Conservation (phyloP, 2,329 filamentous ascomycete species). For the Botrytis paeoniae region DNA sequence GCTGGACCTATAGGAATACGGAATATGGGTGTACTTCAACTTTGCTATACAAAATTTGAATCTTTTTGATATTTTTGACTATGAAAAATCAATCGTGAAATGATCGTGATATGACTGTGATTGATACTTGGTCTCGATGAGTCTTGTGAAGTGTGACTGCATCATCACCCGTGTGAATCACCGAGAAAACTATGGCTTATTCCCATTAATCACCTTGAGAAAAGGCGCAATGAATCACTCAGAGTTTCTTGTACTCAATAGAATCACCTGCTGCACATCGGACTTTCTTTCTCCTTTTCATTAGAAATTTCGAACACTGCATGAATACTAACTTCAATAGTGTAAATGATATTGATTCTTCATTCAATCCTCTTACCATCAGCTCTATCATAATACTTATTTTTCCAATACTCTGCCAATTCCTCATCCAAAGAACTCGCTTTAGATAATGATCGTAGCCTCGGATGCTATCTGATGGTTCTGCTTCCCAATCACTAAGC, state of each 20-base stretch:
- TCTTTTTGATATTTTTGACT: neutral
- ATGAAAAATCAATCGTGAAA: neutral
- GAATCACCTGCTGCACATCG: no score
- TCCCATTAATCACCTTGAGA: neutral
- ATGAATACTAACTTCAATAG: rapidly evolving
- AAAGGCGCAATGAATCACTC: neutral
- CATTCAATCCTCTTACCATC: no score
- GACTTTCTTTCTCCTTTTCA: no score
- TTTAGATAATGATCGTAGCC: no score
- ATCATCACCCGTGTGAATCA: neutral
- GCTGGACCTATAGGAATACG: neutral
- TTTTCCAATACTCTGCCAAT: no score
- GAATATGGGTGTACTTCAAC: neutral
- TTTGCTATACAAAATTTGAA: neutral
- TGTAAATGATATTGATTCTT: no score
- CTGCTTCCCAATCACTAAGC: no score
- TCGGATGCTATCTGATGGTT: no score
- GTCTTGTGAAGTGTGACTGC: neutral
- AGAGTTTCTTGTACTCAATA: no score
- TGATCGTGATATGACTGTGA: neutral
- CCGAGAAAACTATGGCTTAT: rapidly evolving
- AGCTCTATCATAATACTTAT: no score
- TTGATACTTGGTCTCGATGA: neutral
- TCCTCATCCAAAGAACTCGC: no score
- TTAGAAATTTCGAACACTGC: no score